phyloP scores from a whole-genome alignment of 331 rosid species.

The Cydonia oblonga region DNA sequence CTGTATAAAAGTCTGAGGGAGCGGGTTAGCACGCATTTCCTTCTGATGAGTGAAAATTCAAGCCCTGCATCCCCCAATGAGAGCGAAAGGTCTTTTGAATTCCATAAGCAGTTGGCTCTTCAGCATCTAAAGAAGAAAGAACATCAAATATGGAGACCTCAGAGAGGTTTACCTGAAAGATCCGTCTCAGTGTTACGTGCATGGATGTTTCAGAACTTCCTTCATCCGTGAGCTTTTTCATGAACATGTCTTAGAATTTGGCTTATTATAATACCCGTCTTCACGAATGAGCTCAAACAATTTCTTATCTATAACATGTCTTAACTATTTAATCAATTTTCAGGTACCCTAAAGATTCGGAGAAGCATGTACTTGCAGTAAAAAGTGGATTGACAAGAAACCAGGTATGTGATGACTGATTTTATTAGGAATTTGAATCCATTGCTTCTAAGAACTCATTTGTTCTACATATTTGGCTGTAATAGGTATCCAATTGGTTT shows the following conservation, averaged over 20 bases:
- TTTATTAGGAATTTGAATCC: not conserved
- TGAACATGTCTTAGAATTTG: not conserved
- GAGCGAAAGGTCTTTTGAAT: slow-evolving; percentile 40
- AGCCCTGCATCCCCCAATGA: slow-evolving; percentile 28
- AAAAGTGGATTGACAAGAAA: slow-evolving; percentile 84
- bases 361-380: slow-evolving; percentile 83
- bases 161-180: slow-evolving; percentile 79
- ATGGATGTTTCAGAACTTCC: slow-evolving; percentile 90
- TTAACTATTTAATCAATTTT: slow-evolving; percentile 14
- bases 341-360: slow-evolving; percentile 95
- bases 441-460: not conserved
- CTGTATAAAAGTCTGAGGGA: slow-evolving; percentile 59
- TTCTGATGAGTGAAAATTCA: slow-evolving; percentile 32
- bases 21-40: slow-evolving; percentile 49
- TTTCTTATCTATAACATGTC: not conserved
- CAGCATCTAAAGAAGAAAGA: slow-evolving; percentile 70
- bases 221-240: slow-evolving; percentile 58
- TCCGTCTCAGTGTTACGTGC: slow-evolving; percentile 65
- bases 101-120: slow-evolving; percentile 62
- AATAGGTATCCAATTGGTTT: slow-evolving; percentile 88
- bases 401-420: slow-evolving; percentile 36
- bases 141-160: slow-evolving; percentile 73
- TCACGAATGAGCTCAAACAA: not conserved
- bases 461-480: not conserved
- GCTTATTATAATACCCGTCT: not conserved